These are phyloP conservation scores for Fusarium albosuccineum DNA, from an alignment of 2,329 filamentous ascomycete genomes.

Conservation along the genomic window DNA sequence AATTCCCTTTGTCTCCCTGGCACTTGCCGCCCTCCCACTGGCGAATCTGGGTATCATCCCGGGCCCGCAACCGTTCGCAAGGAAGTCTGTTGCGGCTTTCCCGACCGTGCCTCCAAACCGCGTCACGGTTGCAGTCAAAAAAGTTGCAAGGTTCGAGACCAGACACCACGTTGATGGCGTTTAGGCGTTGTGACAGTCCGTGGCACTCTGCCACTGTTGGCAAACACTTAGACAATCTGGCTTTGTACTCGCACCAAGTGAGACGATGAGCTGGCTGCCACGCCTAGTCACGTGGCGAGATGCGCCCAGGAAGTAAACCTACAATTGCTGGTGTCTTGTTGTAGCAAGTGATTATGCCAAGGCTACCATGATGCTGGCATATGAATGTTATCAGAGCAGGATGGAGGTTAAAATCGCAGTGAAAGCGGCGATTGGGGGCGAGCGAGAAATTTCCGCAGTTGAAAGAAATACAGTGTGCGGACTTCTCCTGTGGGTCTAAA, in stretches of 20 bases:
- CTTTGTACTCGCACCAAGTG: background rate
- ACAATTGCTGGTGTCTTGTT: too few species aligned
- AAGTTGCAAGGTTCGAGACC: conserved; percentile 7
- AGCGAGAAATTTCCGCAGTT: too few species aligned
- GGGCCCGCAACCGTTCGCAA: conserved; percentile 29
- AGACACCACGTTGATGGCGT: background rate
- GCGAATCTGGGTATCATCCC: conserved; percentile 11
- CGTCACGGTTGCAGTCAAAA: conserved; percentile 15
- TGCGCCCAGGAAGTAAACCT: background rate
- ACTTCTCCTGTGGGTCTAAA: too few species aligned
- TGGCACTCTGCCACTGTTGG: background rate
- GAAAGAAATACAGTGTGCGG: too few species aligned
- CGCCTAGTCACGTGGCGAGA: background rate
- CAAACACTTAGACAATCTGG: conserved; percentile 3
- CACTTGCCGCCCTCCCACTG: conserved; percentile 5
- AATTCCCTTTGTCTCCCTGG: conserved; percentile 30
- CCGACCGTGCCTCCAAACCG: conserved; percentile 9
- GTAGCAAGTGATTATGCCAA: too few species aligned
- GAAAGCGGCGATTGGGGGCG: too few species aligned
- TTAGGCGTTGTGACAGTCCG: background rate
- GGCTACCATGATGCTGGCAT: too few species aligned
- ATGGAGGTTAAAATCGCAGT: too few species aligned
- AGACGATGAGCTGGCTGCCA: background rate
- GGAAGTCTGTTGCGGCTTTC: conserved; percentile 17
- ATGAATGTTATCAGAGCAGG: too few species aligned